Base-by-base conservation (phyloP, 495 filamentous ascomycete genomes). In the Penicillium tannophilum region DNA sequence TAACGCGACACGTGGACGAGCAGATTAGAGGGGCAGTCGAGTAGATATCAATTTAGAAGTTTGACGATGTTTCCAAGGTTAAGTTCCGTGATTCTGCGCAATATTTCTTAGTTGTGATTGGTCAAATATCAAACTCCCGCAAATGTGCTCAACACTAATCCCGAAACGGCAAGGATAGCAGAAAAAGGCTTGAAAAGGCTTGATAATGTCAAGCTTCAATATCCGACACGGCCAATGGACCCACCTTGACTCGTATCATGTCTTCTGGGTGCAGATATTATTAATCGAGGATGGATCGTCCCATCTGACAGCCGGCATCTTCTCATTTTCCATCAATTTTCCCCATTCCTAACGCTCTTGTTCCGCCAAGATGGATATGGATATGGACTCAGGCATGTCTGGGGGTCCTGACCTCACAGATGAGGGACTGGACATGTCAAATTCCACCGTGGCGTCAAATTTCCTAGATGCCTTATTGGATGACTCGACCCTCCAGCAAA, bases 391-490 rank as follows among this genome's bases (percentile, higher is more conserved):
- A 10, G 28, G 16, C 33, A 60, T 60, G 52, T 60, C 58, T 31
- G 58, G 58, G 49, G 58, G 58, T 52, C 58, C 58, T 6, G 58
- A 33, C 51, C 58, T 60, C 45, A 50, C 58, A 26, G 46, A 55
- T 31, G 58, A 33, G 54, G 54, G 54, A 14, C 54, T 61, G 12
- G 52, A 59, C 16, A 58, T 62, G 33, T 62, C 60, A 2, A 62
- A 59, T 35, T 50, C 35, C 31, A 59, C 51, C 1, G 55, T 54
- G 33, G 60, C 60, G 5, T 51, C 55, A 1, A 44, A 62, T 10
- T 62, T 59, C 30, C 43, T 57, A 16, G 48, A 3, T 11, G 59
- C 54, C 0, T 41, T 61, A 11, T 33, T 57, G 2, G 59, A 61
- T 57, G 48, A 61, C 33, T 24, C 26, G 12, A 28, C 33, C 16